Evolutionary conservation across 768 basidiomycete genomes (phyloP).

Genomic region (Dioszegia crocea): DNA sequence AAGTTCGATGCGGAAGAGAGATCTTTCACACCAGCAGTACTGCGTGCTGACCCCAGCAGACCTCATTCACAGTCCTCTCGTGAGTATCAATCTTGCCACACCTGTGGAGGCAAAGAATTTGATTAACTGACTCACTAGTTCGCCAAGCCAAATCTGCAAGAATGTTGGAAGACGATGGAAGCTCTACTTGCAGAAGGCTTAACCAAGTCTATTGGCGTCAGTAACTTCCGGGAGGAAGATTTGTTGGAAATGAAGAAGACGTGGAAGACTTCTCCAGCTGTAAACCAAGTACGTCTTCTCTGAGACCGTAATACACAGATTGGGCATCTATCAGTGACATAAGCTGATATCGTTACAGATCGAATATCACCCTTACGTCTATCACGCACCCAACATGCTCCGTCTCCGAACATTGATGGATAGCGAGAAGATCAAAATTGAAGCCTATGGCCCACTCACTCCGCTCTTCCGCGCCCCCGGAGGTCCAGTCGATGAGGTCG

Average conservation of each 20-base stretch:
- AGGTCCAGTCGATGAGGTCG: slow-evolving; percentile 24
- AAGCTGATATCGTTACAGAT: too few species aligned
- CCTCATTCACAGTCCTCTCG: slow-evolving; percentile 54
- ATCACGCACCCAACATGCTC: slow-evolving; percentile 23
- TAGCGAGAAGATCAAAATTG: slow-evolving; percentile 42
- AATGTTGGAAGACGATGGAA: slow-evolving; percentile 64
- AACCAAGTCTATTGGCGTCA: slow-evolving; percentile 52
- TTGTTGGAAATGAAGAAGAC: slow-evolving; percentile 43
- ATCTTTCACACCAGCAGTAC: not conserved
- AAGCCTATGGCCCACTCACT: slow-evolving; percentile 38
- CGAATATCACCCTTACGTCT: slow-evolving; percentile 51
- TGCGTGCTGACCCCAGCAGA: slow-evolving; percentile 42
- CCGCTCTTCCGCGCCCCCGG: slow-evolving; percentile 18
- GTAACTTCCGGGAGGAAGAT: slow-evolving; percentile 51
- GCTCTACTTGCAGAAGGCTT: slow-evolving; percentile 56
- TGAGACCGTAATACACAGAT: too few species aligned
- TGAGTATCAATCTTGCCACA: not conserved
- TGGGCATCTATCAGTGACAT: too few species aligned
- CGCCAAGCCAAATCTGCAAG: slow-evolving; percentile 46
- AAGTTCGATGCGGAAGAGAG: slow-evolving; percentile 49
- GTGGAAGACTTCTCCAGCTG: slow-evolving; percentile 46
- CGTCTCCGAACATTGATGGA: slow-evolving; percentile 43
- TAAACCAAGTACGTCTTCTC: slow-evolving; percentile 47
- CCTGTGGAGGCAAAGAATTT: slow-evolving; percentile 40
- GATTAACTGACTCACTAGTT: not conserved